Evolutionary conservation across 2,329 filamentous ascomycete species (phyloP), one percentile per base, ranked within the genome.

Genomic region (Byssothecium circinans): DNA sequence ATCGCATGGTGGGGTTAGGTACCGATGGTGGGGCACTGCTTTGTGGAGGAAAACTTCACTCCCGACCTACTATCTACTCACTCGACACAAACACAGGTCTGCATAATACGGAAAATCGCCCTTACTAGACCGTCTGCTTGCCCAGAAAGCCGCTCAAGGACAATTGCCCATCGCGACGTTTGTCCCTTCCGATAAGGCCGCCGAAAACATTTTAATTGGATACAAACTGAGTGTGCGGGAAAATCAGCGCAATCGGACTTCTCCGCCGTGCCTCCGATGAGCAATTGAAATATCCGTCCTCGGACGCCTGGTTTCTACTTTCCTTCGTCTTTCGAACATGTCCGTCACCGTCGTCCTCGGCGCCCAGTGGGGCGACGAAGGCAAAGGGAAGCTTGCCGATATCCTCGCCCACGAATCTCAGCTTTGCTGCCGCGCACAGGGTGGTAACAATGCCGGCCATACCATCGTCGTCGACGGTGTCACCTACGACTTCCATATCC

Each of bases 361-460:
- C 50, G 75, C 78, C 61, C 81, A 84, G 71, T 85, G 80, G 77
- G 82, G 81, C 71, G 76, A 81, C 65, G 79, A 81, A 71, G 77
- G 68, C 59, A 81, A 83, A 67, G 81, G 81, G 53, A 83, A 83
- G 65, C 78, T 84, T 53, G 80, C 81, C 62, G 81, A 81, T 57
- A 79, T 80, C 54, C 76, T 81, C 53, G 75, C 74, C 63, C 72
- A 76, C 47, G 72, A 76, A 52, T 74, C 77, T 36, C 73, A 80
- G 56, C 70, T 84, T 57, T 83, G 80, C 72, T 81, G 80, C 59
- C 75, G 81, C 56, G 79, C 80, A 45, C 77, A 80, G 56, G 81
- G 81, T 45, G 82, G 82, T 42, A 82, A 84, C 70, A 84, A 84
- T 70, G 82, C 81, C 39, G 71, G 71, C 44, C 69, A 73, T 54